A percentile compares a stretch with the other conserved stretches of the same genome.
Evolutionary conservation across 225 moss, liverwort and hornwort genomes (phyloP).

Genomic region (Takakia lepidozioides): DNA sequence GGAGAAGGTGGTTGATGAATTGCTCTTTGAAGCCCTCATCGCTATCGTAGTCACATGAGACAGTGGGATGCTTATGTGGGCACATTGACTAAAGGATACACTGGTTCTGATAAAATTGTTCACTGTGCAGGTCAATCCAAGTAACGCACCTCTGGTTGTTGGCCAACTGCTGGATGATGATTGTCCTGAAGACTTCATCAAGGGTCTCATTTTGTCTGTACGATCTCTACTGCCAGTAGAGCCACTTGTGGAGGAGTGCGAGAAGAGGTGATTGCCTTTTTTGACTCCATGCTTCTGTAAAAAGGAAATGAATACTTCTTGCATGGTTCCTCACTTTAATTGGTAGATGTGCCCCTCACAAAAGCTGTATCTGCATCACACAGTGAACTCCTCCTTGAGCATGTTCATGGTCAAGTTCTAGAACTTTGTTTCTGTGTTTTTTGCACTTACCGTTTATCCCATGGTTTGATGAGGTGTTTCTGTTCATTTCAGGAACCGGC

Average conservation of each 20-base stretch:
- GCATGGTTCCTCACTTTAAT: too few species aligned
- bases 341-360: too few species aligned
- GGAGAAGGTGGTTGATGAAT: too few species aligned
- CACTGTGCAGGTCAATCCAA: slow-evolving; percentile 75
- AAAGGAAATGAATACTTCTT: too few species aligned
- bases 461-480: slow-evolving; percentile 9
- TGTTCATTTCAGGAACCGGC: slow-evolving; percentile 60
- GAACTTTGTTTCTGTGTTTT: neutral
- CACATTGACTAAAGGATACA: too few species aligned
- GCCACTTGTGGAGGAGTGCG: slow-evolving; percentile 93
- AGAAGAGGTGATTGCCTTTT: slow-evolving; percentile 55
- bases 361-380: neutral
- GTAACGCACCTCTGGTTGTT: slow-evolving; percentile 87
- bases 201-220: slow-evolving; percentile 91
- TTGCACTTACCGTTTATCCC: neutral
- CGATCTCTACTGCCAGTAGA: slow-evolving; percentile 95
- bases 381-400: too few species aligned
- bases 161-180: slow-evolving; percentile 99
- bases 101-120: too few species aligned
- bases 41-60: too few species aligned
- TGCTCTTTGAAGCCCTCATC: too few species aligned
- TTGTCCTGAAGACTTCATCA: slow-evolving; percentile 97
- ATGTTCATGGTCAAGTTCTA: neutral
- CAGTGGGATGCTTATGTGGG: too few species aligned
- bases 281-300: too few species aligned